phyloP scores from a whole-genome alignment of 306 rosid genomes.

The Prunus davidiana region DNA sequence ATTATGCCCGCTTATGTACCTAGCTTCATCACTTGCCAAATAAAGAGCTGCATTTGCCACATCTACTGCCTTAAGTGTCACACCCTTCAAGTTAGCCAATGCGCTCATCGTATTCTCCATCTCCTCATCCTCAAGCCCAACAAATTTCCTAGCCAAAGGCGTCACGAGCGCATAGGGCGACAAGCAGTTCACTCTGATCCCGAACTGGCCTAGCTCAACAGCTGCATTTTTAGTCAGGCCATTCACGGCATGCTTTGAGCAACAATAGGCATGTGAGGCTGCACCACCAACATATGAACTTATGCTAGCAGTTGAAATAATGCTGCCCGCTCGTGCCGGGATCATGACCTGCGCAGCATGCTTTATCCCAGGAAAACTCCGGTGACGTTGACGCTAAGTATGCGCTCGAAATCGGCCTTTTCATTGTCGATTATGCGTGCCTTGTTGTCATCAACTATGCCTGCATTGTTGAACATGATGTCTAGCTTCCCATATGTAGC shows the following conservation, averaged over 20 bases:
- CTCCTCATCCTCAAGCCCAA: slow-evolving; percentile 37
- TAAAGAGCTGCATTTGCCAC: slow-evolving; percentile 78
- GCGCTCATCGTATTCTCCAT: slow-evolving; percentile 41
- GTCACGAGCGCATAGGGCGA: slow-evolving; percentile 67
- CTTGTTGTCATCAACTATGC: slow-evolving; percentile 45
- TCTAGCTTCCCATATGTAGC: slow-evolving; percentile 55
- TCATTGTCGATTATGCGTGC: slow-evolving; percentile 50
- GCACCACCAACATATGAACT: slow-evolving; percentile 61
- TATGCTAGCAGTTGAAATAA: slow-evolving; percentile 57
- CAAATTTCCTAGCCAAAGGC: slow-evolving; percentile 48
- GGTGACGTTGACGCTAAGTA: slow-evolving; percentile 47
- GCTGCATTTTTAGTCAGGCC: slow-evolving; percentile 76
- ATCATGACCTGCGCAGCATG: slow-evolving; percentile 77
- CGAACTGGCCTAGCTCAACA: slow-evolving; percentile 72
- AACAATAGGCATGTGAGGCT: slow-evolving; percentile 62
- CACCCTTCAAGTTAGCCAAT: slow-evolving; percentile 55
- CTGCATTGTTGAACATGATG: slow-evolving; percentile 86
- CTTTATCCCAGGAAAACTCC: slow-evolving; percentile 82
- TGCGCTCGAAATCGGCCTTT: slow-evolving; percentile 67
- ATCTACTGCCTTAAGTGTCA: slow-evolving; percentile 59
- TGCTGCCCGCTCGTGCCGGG: slow-evolving; percentile 41
- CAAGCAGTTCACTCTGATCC: slow-evolving; percentile 73
- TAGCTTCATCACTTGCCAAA: slow-evolving; percentile 69
- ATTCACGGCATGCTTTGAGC: slow-evolving; percentile 70
- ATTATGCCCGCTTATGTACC: slow-evolving; percentile 80